phyloP scores from a whole-genome alignment of 2,329 filamentous ascomycete species.

The Grosmannia serpens region DNA sequence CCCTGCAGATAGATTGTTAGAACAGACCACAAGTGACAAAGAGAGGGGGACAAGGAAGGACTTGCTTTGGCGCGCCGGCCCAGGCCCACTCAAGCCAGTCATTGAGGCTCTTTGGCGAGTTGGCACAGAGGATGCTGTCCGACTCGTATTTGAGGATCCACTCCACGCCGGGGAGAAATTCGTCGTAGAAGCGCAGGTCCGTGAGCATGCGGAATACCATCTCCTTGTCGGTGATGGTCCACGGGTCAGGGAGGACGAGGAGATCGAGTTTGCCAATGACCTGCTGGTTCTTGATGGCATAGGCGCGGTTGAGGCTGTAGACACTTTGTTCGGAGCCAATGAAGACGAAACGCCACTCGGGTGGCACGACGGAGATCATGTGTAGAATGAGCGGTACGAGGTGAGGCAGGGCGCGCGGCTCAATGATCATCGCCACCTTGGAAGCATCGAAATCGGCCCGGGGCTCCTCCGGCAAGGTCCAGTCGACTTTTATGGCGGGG shows the following conservation, averaged over 20 bases:
- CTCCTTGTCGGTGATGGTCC: constrained; percentile 35
- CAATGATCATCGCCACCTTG: constrained; percentile 41
- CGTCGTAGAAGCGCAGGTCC: constrained; percentile 39
- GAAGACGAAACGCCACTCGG: constrained; percentile 44
- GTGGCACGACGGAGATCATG: constrained; percentile 39
- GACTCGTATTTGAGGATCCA: constrained; percentile 43
- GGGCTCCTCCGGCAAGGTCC: constrained; percentile 21
- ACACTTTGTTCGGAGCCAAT: constrained; percentile 38
- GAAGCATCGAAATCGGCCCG: constrained; percentile 31
- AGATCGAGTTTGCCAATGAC: constrained; percentile 40
- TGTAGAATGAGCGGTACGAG: constrained; percentile 38
- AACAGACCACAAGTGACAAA: neutral
- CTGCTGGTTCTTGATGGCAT: constrained; percentile 36
- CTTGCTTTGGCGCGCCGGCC: constrained; percentile 39
- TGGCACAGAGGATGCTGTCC: constrained; percentile 45
- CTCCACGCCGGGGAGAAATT: constrained; percentile 36
- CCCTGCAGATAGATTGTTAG: constrained; percentile 16
- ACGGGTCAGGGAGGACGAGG: constrained; percentile 34
- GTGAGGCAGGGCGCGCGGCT: constrained; percentile 33
- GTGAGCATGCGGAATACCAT: constrained; percentile 36
- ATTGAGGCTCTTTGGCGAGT: constrained; percentile 37
- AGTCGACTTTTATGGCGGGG: constrained; percentile 28
- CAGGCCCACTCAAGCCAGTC: constrained; percentile 44
- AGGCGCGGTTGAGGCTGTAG: constrained; percentile 30
- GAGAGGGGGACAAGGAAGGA: neutral